Percentiles rank a stretch among this genome's conserved stretches.
Evolutionary conservation across 768 basidiomycete genomes (phyloP).

Genomic region (Boletellus ananiceps): DNA sequence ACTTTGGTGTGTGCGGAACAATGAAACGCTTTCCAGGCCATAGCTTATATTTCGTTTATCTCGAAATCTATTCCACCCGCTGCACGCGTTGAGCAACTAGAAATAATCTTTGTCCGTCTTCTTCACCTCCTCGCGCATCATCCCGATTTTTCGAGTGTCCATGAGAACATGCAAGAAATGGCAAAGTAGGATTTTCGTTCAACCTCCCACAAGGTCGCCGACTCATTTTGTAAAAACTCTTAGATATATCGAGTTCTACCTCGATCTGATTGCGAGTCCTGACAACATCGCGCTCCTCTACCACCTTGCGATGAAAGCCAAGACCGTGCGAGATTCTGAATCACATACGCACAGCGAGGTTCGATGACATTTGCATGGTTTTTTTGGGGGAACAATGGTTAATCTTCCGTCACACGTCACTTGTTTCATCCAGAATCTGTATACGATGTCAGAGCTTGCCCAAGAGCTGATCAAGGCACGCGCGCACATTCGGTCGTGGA

Average conservation of each 20-base stretch:
- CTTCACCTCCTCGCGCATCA: slow-evolving; percentile 90
- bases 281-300: slow-evolving; percentile 85
- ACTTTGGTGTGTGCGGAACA: background rate
- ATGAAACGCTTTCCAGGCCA: slow-evolving; percentile 39
- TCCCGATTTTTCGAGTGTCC: slow-evolving; percentile 75
- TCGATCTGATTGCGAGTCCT: slow-evolving; percentile 67
- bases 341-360: slow-evolving; percentile 70
- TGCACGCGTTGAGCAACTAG: slow-evolving; percentile 61
- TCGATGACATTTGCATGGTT: slow-evolving; percentile 3
- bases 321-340: slow-evolving; percentile 80
- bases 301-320: slow-evolving; percentile 74
- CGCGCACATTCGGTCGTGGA: slow-evolving; percentile 65
- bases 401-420: background rate
- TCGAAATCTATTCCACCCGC: slow-evolving; percentile 47
- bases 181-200: slow-evolving; percentile 56
- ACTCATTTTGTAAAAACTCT: background rate
- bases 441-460: slow-evolving; percentile 81
- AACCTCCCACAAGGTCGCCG: background rate
- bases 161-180: slow-evolving; percentile 70
- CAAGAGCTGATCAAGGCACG: slow-evolving; percentile 78
- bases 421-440: slow-evolving; percentile 62
- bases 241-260: slow-evolving; percentile 88
- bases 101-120: slow-evolving; percentile 79
- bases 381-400: too few relatives aligned
- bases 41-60: slow-evolving; percentile 50